Evolutionary conservation across 1,284 basidiomycete species (phyloP), one percentile per base, ranked within the genome.

Genomic region (Pulchroboletus neoregius): DNA sequence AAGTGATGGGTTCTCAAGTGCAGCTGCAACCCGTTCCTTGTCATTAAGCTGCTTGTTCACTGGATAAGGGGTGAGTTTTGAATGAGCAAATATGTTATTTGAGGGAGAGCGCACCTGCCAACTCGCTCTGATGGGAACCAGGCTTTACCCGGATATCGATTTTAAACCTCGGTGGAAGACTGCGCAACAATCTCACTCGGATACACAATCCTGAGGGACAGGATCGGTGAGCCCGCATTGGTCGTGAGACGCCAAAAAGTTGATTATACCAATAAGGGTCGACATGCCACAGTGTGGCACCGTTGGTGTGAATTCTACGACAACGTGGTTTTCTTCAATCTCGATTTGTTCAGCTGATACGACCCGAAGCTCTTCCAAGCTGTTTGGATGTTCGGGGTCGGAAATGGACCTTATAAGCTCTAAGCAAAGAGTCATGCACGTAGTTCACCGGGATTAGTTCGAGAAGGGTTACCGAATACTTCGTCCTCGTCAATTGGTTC

Each of bases 41-140:
- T 99, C 95, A 63, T 99, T 98, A 38, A 99, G 75, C 65, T 99
- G 95, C 68, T 98, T 99, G 73, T 99, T 99, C 27, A 98, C 94
- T 91, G 53, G 30, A 32, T 5, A 15, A 23, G 32, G 6, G 18
- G 10, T 35, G 23, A 35, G 31, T 27, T 9, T 24, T 20, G 20
- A 27, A 35, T n/a, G 18, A 41, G 9, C 5, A n/a, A 11, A 42
- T 15, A 18, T n/a, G 6, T 23, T 20, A 11, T 5, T 9, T n/a
- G 15, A 16, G 31, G 24, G 23, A 40, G 40, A 23, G 16, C 79
- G 37, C 53, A 90, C 91, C 80, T 43, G 93, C 86, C 53, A 86
- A 78, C 65, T 97, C 95, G 62, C 88, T 93, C 68, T 97, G 91
- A 71, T 99, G 96, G 0, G 93, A 95, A 4, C 95, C 95, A 30